Conservation (phyloP, 306 rosid genomes). For the Abrus precatorius region DNA sequence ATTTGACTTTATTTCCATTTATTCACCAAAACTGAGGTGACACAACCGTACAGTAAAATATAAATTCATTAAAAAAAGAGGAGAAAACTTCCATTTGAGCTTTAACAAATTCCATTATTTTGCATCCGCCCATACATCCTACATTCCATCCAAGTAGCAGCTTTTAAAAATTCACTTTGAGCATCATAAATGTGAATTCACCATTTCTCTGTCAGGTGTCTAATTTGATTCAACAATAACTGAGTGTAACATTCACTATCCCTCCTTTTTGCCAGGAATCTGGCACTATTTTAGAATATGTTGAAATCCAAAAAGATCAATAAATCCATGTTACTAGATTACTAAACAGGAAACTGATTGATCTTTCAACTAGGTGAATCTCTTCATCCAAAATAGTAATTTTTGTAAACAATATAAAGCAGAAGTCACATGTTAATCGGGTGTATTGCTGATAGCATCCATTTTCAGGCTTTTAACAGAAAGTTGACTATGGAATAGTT, state of each 20-base stretch:
- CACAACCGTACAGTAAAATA: background rate
- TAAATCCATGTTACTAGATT: background rate
- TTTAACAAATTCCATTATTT: background rate
- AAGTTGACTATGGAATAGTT: background rate
- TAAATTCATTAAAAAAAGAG: background rate
- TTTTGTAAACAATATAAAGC: background rate
- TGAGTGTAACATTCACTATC: background rate
- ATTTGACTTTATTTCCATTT: background rate
- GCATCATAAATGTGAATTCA: background rate
- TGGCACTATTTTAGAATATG: background rate
- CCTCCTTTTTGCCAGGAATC: background rate
- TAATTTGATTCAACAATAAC: background rate
- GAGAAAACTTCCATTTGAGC: background rate
- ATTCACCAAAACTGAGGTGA: background rate
- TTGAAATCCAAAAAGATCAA: background rate
- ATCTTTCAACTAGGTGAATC: background rate
- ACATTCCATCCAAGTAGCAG: background rate
- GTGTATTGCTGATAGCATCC: background rate
- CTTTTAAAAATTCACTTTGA: background rate
- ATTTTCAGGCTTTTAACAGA: background rate
- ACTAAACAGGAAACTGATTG: background rate
- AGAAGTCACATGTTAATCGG: background rate
- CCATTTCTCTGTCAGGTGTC: background rate
- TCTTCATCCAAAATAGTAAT: background rate
- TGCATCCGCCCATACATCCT: background rate